These are phyloP conservation scores for Rachicladosporium sp. DNA, from an alignment of 2,329 filamentous ascomycete species.

Conservation along the genomic window DNA sequence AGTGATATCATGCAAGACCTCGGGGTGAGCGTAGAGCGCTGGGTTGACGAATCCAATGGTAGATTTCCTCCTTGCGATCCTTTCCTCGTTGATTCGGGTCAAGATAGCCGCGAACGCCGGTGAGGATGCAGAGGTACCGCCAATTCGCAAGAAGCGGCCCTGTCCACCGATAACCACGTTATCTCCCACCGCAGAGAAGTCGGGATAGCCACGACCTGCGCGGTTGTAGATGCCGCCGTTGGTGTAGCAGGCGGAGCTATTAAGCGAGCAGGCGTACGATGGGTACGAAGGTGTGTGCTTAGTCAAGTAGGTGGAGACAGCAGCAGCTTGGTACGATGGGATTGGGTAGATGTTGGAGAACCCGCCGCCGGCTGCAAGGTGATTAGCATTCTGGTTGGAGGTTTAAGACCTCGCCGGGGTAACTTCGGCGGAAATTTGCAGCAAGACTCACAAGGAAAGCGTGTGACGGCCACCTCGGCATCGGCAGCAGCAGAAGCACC, in stretches of 20 bases:
- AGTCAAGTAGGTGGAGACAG: conserved; percentile 30
- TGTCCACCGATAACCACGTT: conserved; percentile 30
- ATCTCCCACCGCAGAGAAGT: conserved; percentile 24
- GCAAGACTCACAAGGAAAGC: too few relatives aligned
- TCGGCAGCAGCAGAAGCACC: too few relatives aligned
- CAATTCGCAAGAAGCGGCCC: conserved; percentile 31
- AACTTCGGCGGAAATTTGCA: too few relatives aligned
- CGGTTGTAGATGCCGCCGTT: conserved; percentile 25
- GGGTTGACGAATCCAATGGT: conserved; percentile 33
- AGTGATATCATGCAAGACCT: conserved; percentile 28
- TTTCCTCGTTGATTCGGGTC: conserved; percentile 33
- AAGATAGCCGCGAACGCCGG: conserved; percentile 39
- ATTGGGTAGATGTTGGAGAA: conserved; percentile 39
- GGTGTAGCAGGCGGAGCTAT: conserved; percentile 33
- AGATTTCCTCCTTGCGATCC: conserved; percentile 24
- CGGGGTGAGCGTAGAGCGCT: conserved; percentile 32
- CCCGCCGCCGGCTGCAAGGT: conserved; percentile 27
- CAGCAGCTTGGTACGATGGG: conserved; percentile 35
- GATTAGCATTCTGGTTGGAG: too few relatives aligned
- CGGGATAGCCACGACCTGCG: conserved; percentile 35
- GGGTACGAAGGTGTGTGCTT: conserved; percentile 30
- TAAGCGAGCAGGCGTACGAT: too few relatives aligned
- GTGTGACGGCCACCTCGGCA: too few relatives aligned
- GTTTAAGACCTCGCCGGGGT: too few relatives aligned
- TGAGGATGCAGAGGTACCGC: conserved; percentile 40